phyloP scores from a whole-genome alignment of 768 basidiomycete species.

The Hydnum rufescens region DNA sequence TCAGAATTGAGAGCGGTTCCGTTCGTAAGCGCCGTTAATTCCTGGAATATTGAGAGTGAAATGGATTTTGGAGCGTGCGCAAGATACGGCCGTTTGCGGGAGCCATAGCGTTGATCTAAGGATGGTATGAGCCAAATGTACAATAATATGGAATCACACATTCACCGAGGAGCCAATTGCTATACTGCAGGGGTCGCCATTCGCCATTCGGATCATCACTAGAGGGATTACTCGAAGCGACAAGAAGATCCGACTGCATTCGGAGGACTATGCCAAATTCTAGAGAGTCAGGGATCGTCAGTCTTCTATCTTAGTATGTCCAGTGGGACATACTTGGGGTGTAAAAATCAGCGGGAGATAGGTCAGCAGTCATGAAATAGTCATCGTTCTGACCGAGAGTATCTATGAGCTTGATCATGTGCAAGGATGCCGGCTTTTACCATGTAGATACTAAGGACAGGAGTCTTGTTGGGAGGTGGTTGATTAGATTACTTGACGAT shows the following conservation, averaged over 20 bases:
- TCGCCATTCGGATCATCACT: slow-evolving; percentile 8
- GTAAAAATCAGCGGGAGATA: neutral
- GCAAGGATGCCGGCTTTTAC: neutral
- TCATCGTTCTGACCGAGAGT: slow-evolving; percentile 14
- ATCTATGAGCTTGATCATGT: neutral
- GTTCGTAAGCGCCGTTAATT: slow-evolving; percentile 10
- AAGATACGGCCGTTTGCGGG: slow-evolving; percentile 13
- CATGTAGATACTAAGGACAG: slow-evolving; percentile 8
- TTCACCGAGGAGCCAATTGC: slow-evolving; percentile 11
- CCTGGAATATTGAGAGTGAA: slow-evolving; percentile 10
- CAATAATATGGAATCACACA: neutral
- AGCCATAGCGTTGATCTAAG: slow-evolving; percentile 14
- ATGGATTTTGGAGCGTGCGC: slow-evolving; percentile 13
- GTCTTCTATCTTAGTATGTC: no score
- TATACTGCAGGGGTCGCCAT: slow-evolving; percentile 11
- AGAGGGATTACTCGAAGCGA: slow-evolving; percentile 5
- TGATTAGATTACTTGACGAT: no score
- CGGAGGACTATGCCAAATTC: slow-evolving; percentile 14
- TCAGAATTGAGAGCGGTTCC: neutral
- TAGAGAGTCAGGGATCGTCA: slow-evolving; percentile 9
- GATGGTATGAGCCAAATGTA: neutral
- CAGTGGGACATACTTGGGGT: slow-evolving; percentile 3
- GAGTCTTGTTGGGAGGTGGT: neutral
- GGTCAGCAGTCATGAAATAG: slow-evolving; percentile 10
- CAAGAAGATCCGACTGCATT: slow-evolving; percentile 12